A percentile compares a stretch with the other conserved stretches of the same genome.
These are phyloP conservation scores for Nakazawaea populi DNA, from an alignment of 805 yeast species.

Conservation along the genomic window DNA sequence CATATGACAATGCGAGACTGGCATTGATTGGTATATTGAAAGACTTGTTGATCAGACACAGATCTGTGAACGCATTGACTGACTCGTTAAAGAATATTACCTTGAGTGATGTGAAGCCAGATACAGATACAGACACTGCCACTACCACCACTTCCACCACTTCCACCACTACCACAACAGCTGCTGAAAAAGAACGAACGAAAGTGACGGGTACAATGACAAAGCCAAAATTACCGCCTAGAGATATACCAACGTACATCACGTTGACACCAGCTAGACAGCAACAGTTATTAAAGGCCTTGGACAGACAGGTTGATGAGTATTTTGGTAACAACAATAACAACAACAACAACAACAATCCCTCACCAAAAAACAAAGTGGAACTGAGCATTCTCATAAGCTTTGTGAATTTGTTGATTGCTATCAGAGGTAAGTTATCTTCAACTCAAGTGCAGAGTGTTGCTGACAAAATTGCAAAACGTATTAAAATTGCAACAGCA, in stretches of 20 bases:
- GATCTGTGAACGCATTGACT: constrained; percentile 12
- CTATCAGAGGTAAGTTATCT: constrained; percentile 2
- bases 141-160: no score
- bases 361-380: constrained; percentile 14
- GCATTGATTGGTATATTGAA: constrained; percentile 64
- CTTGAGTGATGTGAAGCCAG: neutral
- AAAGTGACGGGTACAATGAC: constrained; percentile 6
- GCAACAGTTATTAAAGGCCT: constrained; percentile 35
- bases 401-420: constrained; percentile 42
- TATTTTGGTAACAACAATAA: constrained; percentile 21
- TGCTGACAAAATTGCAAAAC: neutral
- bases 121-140: neutral
- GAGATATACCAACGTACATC: constrained; percentile 31
- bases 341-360: no score
- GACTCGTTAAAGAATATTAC: constrained; percentile 9
- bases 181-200: neutral
- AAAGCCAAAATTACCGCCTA: constrained; percentile 33
- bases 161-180: no score
- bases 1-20: constrained; percentile 54
- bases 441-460: neutral
- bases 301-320: constrained; percentile 30
- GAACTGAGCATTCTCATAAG: constrained; percentile 43
- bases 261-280: constrained; percentile 35
- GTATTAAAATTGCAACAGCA: neutral
- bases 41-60: constrained; percentile 45